A percentile compares a stretch with the other conserved stretches of the same genome.
These are phyloP conservation scores for Chrysosporium queenslandicum DNA, from an alignment of 2,329 filamentous ascomycete species.

Conservation along the genomic window DNA sequence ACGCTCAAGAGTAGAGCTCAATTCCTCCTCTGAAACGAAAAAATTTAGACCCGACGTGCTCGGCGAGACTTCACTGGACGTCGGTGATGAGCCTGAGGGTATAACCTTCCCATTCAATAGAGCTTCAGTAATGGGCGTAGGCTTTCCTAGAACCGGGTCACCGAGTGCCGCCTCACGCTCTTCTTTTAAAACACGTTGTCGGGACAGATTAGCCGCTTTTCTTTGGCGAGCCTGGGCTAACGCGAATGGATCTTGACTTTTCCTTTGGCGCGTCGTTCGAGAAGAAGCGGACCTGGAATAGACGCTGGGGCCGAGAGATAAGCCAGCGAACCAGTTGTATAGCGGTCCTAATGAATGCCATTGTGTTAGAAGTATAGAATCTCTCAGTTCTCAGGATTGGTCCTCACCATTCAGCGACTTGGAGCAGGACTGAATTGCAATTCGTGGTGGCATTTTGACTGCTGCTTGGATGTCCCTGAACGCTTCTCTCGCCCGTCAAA, in stretches of 20 bases:
- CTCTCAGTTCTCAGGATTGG: neutral
- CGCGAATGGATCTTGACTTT: conserved; percentile 61
- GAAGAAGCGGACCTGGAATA: conserved; percentile 54
- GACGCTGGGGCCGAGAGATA: conserved; percentile 44
- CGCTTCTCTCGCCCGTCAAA: conserved; percentile 2
- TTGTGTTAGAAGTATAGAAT: conserved; percentile 4
- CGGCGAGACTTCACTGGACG: conserved; percentile 9
- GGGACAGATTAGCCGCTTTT: conserved; percentile 70
- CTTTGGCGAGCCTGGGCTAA: conserved; percentile 71
- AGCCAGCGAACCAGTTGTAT: conserved; percentile 37
- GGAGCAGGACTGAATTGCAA: conserved; percentile 52
- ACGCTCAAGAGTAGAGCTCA: conserved; percentile 55
- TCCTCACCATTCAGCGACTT: conserved; percentile 51
- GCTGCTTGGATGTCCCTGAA: conserved; percentile 1
- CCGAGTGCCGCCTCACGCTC: conserved; percentile 58
- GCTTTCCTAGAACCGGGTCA: conserved; percentile 66
- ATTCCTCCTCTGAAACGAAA: conserved; percentile 57
- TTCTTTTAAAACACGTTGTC: conserved; percentile 58
- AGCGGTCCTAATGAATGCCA: conserved; percentile 15
- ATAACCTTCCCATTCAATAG: conserved; percentile 50
- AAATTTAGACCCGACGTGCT: conserved; percentile 55
- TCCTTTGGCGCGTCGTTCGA: conserved; percentile 10
- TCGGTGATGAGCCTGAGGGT: conserved; percentile 16
- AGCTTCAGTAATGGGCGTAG: conserved; percentile 74
- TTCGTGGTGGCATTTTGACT: conserved; percentile 56